These are phyloP conservation scores for Fistulinella cinereoalba DNA, from an alignment of 1,284 basidiomycete genomes.

Conservation along the genomic window DNA sequence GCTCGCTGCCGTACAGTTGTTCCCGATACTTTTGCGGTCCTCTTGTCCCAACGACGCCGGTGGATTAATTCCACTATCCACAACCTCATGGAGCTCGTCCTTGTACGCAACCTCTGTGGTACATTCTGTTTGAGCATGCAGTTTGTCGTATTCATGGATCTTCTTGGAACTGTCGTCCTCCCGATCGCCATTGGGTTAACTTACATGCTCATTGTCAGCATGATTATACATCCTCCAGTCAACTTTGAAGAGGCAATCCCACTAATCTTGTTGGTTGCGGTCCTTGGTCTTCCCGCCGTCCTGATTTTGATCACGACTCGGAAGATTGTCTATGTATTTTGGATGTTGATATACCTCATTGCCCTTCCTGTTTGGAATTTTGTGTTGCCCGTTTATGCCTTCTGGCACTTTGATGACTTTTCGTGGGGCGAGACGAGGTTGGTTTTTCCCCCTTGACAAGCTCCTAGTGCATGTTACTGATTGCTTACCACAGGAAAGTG, in stretches of 20 bases:
- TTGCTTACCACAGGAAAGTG: constrained; percentile 69
- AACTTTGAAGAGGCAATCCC: constrained; percentile 94
- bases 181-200: constrained; percentile 94
- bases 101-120: constrained; percentile 93
- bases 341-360: constrained; percentile 95
- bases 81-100: constrained; percentile 98
- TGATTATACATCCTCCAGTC: constrained; percentile 78
- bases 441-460: constrained; percentile 24
- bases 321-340: constrained; percentile 93
- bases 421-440: constrained; percentile 98
- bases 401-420: constrained; percentile 99
- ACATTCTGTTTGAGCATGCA: constrained; percentile 98
- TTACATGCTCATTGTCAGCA: constrained; percentile 82
- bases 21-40: constrained; percentile 90
- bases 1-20: constrained; percentile 94
- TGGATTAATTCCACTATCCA: constrained; percentile 99
- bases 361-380: constrained; percentile 97
- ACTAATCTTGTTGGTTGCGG: constrained; percentile 82
- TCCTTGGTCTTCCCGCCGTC: constrained; percentile 91
- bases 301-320: constrained; percentile 92
- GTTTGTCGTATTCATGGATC: constrained; percentile 98
- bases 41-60: constrained; percentile 94
- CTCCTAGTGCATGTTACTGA: constrained; percentile 13
- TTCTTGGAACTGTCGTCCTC: constrained; percentile 92
- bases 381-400: constrained; percentile 89